A percentile compares a stretch with the other conserved stretches of the same genome.
Conservation (phyloP, 345 rosid species). For the Abelmoschus esculentus region DNA sequence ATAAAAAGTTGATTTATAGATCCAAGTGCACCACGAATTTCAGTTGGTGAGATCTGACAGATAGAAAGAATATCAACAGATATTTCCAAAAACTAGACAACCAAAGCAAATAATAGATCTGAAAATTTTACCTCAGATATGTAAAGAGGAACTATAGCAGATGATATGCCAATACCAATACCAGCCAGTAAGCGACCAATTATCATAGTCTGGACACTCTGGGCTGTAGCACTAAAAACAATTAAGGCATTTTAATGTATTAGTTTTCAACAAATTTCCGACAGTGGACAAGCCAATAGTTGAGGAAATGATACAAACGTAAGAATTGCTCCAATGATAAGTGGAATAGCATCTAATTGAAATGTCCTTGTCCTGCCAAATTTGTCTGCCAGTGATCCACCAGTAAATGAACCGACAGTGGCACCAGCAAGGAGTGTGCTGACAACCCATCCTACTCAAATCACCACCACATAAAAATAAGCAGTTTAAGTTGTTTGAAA, state of each 20-base stretch:
- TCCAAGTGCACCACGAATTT: conserved; percentile 94
- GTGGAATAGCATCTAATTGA: conserved; percentile 91
- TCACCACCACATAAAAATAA: conserved; percentile 12
- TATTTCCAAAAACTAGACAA: neutral
- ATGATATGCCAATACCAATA: conserved; percentile 93
- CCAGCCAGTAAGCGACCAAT: conserved; percentile 96
- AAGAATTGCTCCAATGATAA: conserved; percentile 73
- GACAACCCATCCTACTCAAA: conserved; percentile 83
- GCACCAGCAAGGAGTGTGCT: conserved; percentile 98
- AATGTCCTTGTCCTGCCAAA: conserved; percentile 93
- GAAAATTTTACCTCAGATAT: conserved; percentile 79
- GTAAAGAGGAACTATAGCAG: conserved; percentile 95
- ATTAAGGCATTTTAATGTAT: conserved; percentile 17
- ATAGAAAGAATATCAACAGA: conserved; percentile 17
- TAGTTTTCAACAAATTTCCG: conserved; percentile 7
- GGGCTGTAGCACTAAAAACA: conserved; percentile 66
- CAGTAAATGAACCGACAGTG: conserved; percentile 92
- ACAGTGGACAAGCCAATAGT: neutral
- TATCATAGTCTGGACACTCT: conserved; percentile 83
- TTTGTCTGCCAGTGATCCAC: conserved; percentile 88
- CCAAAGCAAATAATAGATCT: neutral
- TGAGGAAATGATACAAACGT: conserved; percentile 35
- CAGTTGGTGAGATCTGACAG: conserved; percentile 94
- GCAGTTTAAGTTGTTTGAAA: neutral
- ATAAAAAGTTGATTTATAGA: conserved; percentile 94